Evolutionary conservation across 2,329 filamentous ascomycete species (phyloP), one percentile per base, ranked within the genome.

Genomic region (Trichophyton mentagrophytes): DNA sequence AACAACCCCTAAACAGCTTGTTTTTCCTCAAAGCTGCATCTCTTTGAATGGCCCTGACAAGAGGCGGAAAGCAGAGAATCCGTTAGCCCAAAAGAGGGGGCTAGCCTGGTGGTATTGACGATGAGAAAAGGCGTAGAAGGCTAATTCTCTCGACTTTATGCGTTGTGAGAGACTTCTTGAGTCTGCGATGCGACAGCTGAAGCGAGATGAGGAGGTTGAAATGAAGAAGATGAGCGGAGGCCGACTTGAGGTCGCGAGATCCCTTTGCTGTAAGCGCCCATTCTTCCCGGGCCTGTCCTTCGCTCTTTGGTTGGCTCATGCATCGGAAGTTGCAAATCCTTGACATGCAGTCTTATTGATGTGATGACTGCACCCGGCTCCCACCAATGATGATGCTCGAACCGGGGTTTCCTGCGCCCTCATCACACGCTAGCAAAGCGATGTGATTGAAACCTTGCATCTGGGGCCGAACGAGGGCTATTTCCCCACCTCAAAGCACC

Each of bases 371-470:
- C 27, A n/a, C 25, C 27, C 27, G 51, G n/a, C 51, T 7, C 51
- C 51, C 51, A 58, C 56, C 56, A 58, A 58, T 58, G 40, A 30
- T 36, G 20, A 27, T 27, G 20, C 56, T 44, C n/a, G 36, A 27
- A 58, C 56, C 20, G 38, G 56, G 56, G 20, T 44, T 58, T 58
- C 56, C 25, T 59, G 57, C 57, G n/a, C 27, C 40, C 42, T 33
- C 42, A 59, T 59, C 57, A 59, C 57, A 59, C 57, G 42, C 57
- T 59, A 59, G 30, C 44, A 49, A 40, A 49, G 51, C 40, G 44
- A 46, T 36, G 51, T 55, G 51, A 33, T 55, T n/a, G 11, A 13
- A 44, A 3, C 56, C 56, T 25, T 58, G 36, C 55, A 57, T 42
- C 56, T 58, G 56, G 56, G 56, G 56, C 56, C 56, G 38, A 46